These are phyloP conservation scores for Eucalyptus erythrocorys DNA, from an alignment of 345 rosid species.

Conservation along the genomic window DNA sequence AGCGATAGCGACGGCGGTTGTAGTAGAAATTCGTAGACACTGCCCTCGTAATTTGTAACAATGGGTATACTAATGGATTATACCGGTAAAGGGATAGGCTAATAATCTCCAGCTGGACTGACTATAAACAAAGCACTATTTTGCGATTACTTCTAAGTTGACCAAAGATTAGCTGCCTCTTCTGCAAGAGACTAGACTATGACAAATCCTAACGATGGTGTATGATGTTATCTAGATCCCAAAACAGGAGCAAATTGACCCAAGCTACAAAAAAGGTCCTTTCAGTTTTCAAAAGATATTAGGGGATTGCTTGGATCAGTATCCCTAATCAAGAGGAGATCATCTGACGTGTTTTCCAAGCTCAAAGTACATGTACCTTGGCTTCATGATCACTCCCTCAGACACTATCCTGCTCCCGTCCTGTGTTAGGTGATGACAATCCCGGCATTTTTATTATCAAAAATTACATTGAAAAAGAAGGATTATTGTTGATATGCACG, in stretches of 20 bases:
- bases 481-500: background rate
- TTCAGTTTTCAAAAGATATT: slow-evolving; percentile 17
- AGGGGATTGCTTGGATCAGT: slow-evolving; percentile 47
- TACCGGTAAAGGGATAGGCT: background rate
- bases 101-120: background rate
- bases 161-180: background rate
- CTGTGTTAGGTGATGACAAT: slow-evolving; percentile 52
- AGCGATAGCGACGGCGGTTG: background rate
- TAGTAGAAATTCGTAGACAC: background rate
- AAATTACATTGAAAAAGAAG: background rate
- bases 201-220: background rate
- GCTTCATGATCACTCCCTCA: slow-evolving; percentile 45
- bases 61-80: background rate
- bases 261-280: background rate
- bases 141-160: background rate
- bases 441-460: slow-evolving; percentile 13
- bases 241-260: background rate
- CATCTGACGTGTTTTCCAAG: slow-evolving; percentile 28
- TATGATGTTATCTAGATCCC: background rate
- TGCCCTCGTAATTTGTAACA: background rate
- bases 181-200: background rate
- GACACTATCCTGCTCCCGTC: slow-evolving; percentile 50
- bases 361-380: slow-evolving; percentile 28
- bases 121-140: background rate
- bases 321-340: slow-evolving; percentile 40